Evolutionary conservation across 306 rosid species (phyloP).

Genomic region (Vigna nakashimae): DNA sequence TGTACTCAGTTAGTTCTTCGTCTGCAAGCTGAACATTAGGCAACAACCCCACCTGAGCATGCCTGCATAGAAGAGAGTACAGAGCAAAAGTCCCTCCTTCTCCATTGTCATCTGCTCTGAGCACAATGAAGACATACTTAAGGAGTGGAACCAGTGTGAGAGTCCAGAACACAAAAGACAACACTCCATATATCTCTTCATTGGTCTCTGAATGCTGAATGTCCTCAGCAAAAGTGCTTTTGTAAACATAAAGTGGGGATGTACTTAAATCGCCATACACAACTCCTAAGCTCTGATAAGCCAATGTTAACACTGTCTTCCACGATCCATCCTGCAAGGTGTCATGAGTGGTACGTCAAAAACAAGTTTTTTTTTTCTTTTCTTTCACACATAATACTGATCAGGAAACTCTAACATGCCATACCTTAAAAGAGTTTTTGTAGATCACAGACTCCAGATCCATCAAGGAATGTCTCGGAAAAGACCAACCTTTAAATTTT

Average conservation of each 20-base stretch:
- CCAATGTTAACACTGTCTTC: constrained; percentile 82
- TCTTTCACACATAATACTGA: not conserved
- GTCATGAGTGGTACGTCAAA: not conserved
- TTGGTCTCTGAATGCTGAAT: constrained; percentile 87
- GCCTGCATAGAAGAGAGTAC: constrained; percentile 86
- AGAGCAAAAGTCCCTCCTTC: constrained; percentile 98
- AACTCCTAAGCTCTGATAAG: constrained; percentile 94
- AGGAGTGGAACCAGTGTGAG: constrained; percentile 80
- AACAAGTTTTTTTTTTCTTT: not conserved
- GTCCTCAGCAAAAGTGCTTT: constrained; percentile 91
- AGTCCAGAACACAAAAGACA: constrained; percentile 96
- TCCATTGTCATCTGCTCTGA: constrained; percentile 95
- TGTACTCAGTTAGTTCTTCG: constrained; percentile 82
- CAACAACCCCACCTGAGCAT: constrained; percentile 79
- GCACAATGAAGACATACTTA: constrained; percentile 93
- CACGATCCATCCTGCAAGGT: constrained; percentile 84
- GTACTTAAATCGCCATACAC: constrained; percentile 96
- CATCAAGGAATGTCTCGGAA: constrained; percentile 52
- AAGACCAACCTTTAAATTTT: constrained; percentile 43
- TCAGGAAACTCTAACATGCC: not conserved
- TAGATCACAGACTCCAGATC: constrained; percentile 75
- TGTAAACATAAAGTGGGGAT: constrained; percentile 89
- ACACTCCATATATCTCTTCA: constrained; percentile 91
- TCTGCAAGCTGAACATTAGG: constrained; percentile 93
- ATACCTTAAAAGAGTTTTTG: constrained; percentile 73